Percentiles rank a stretch among this genome's conserved stretches.
phyloP scores from a whole-genome alignment of 495 filamentous ascomycete genomes.

The Talaromyces wortmannii region DNA sequence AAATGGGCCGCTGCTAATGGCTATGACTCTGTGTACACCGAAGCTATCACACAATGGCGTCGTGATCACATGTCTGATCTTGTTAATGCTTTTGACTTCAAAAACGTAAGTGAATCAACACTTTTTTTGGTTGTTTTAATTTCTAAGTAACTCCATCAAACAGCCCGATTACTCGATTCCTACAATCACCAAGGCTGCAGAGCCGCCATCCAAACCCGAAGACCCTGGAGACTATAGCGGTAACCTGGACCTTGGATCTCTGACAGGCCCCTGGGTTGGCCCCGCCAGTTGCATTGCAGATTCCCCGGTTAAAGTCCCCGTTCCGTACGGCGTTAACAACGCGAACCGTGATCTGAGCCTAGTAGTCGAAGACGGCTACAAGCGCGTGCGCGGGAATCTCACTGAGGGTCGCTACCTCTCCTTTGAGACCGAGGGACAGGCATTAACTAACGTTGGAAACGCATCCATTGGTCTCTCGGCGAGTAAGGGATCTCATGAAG shows the following conservation, averaged over 20 bases:
- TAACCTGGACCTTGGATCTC: neutral
- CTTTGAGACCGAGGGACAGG: slow-evolving; percentile 20
- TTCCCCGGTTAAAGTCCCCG: slow-evolving; percentile 28
- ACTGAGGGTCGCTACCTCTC: slow-evolving; percentile 46
- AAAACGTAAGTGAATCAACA: slow-evolving; percentile 19
- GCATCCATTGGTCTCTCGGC: neutral
- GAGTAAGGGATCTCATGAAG: neutral
- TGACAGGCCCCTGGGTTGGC: slow-evolving; percentile 33
- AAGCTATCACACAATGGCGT: slow-evolving; percentile 44
- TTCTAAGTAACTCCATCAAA: neutral
- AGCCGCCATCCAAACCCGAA: slow-evolving; percentile 19
- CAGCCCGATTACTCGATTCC: slow-evolving; percentile 40
- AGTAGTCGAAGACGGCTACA: slow-evolving; percentile 43
- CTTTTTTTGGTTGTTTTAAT: neutral
- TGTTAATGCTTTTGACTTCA: slow-evolving; percentile 43
- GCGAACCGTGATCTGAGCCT: slow-evolving; percentile 10
- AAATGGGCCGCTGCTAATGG: slow-evolving; percentile 43
- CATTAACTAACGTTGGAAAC: slow-evolving; percentile 17
- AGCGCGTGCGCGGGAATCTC: slow-evolving; percentile 38
- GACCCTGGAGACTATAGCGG: neutral
- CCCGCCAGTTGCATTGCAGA: slow-evolving; percentile 31
- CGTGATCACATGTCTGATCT: slow-evolving; percentile 48
- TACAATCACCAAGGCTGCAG: slow-evolving; percentile 28
- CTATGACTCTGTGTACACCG: slow-evolving; percentile 33
- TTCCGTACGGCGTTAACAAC: neutral